phyloP scores from a whole-genome alignment of 805 yeast genomes.

The Metschnikowia aberdeeniae region DNA sequence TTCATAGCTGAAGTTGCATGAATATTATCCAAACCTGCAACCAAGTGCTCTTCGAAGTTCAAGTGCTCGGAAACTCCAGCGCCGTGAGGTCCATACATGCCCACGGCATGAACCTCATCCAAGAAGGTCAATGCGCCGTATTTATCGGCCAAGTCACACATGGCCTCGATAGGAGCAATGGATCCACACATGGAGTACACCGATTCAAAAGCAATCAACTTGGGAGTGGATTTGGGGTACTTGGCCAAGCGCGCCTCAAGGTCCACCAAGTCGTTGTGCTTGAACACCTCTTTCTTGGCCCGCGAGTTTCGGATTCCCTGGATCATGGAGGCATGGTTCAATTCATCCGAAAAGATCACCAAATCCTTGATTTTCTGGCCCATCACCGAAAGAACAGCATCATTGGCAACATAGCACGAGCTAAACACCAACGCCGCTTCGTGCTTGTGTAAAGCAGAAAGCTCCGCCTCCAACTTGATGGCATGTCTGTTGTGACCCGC shows the following conservation, averaged over 20 bases:
- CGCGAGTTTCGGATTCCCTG: conserved; percentile 90
- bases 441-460: conserved; percentile 89
- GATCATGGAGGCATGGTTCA: conserved; percentile 98
- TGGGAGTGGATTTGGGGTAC: conserved; percentile 86
- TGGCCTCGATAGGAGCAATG: conserved; percentile 85
- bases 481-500: conserved; percentile 96
- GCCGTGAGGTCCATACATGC: conserved; percentile 98
- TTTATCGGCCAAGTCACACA: conserved; percentile 94
- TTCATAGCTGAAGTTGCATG: conserved; percentile 61
- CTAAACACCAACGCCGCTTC: conserved; percentile 94
- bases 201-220: conserved; percentile 93
- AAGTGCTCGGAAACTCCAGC: conserved; percentile 99
- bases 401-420: conserved; percentile 96
- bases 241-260: conserved; percentile 72
- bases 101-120: conserved; percentile 99
- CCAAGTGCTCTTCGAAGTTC: conserved; percentile 79
- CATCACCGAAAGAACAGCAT: conserved; percentile 83
- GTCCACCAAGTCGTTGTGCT: conserved; percentile 83
- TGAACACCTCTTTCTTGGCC: conserved; percentile 82
- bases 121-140: conserved; percentile 95
- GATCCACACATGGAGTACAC: conserved; percentile 99
- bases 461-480: conserved; percentile 76
- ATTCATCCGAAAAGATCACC: conserved; percentile 87
- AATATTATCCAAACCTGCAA: conserved; percentile 50
- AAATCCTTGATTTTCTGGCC: conserved; percentile 89